A percentile compares a stretch with the other conserved stretches of the same genome.
Conservation (phyloP, 352 stramenopile genomes). For the Globisporangium alternatum region DNA sequence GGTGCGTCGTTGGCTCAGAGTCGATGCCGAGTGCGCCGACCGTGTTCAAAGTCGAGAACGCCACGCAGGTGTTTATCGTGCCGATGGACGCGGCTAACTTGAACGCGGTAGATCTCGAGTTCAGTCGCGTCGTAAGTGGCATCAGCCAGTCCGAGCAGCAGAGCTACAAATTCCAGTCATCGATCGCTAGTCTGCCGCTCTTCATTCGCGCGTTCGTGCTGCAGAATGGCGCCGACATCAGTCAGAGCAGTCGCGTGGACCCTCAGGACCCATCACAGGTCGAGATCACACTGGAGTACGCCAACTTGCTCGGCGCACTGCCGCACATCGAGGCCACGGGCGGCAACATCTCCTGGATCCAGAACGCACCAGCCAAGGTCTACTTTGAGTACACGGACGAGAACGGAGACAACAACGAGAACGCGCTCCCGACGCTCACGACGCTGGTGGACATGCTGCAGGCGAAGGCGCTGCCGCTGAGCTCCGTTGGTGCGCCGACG, state of each 20-base stretch:
- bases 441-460: slow-evolving; percentile 7
- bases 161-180: slow-evolving; percentile 12
- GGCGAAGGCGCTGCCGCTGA: slow-evolving; percentile 4
- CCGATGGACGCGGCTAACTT: neutral
- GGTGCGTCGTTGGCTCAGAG: slow-evolving; percentile 1
- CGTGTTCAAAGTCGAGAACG: slow-evolving; percentile 9
- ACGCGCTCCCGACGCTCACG: neutral
- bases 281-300: slow-evolving; percentile 15
- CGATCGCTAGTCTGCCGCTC: slow-evolving; percentile 6
- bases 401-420: neutral
- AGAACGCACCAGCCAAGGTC: slow-evolving; percentile 4
- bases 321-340: slow-evolving; percentile 3
- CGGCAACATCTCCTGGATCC: neutral
- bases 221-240: slow-evolving; percentile 19
- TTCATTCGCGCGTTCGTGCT: slow-evolving; percentile 28
- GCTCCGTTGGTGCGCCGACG: neutral
- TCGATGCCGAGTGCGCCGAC: neutral
- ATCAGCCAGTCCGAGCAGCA: neutral
- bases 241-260: slow-evolving; percentile 6
- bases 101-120: slow-evolving; percentile 1
- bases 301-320: slow-evolving; percentile 7
- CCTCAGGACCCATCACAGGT: neutral
- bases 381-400: slow-evolving; percentile 17
- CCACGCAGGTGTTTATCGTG: slow-evolving; percentile 13
- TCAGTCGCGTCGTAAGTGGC: neutral